Conservation (phyloP, 148 eudicot species). For the Pharnaceum exiguum region DNA sequence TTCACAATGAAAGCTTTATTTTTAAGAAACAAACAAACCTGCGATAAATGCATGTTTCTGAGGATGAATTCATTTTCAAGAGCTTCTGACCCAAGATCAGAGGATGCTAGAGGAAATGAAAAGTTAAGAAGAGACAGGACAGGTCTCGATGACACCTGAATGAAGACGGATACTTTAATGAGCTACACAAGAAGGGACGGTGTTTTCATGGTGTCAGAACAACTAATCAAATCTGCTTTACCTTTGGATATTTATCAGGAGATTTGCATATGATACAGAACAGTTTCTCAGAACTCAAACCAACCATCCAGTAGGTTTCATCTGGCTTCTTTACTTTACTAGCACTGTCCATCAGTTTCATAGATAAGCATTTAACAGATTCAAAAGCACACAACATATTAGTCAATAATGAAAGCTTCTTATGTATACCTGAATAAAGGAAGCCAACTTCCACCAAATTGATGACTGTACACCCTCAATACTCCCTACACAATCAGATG, state of each 20-base stretch:
- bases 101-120: slow-evolving; percentile 81
- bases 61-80: slow-evolving; percentile 92
- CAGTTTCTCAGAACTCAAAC: slow-evolving; percentile 65
- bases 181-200: neutral
- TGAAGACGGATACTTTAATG: neutral
- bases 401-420: neutral
- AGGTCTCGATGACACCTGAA: slow-evolving; percentile 85
- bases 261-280: slow-evolving; percentile 90
- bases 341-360: slow-evolving; percentile 43
- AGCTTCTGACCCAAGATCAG: slow-evolving; percentile 86
- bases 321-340: slow-evolving; percentile 70
- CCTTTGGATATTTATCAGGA: slow-evolving; percentile 87
- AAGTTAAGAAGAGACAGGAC: slow-evolving; percentile 80
- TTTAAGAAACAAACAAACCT: slow-evolving; percentile 36
- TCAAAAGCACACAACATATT: neutral
- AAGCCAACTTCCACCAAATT: slow-evolving; percentile 93
- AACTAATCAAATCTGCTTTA: slow-evolving; percentile 11
- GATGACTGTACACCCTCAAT: slow-evolving; percentile 72
- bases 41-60: slow-evolving; percentile 63
- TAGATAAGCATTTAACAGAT: neutral
- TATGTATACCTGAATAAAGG: slow-evolving; percentile 90
- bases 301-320: slow-evolving; percentile 89
- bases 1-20: neutral
- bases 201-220: neutral
- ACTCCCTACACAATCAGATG: slow-evolving; percentile 48